These are phyloP conservation scores for Paramecium octaurelia DNA, from an alignment of 73 alveolate genomes.

Conservation along the genomic window DNA sequence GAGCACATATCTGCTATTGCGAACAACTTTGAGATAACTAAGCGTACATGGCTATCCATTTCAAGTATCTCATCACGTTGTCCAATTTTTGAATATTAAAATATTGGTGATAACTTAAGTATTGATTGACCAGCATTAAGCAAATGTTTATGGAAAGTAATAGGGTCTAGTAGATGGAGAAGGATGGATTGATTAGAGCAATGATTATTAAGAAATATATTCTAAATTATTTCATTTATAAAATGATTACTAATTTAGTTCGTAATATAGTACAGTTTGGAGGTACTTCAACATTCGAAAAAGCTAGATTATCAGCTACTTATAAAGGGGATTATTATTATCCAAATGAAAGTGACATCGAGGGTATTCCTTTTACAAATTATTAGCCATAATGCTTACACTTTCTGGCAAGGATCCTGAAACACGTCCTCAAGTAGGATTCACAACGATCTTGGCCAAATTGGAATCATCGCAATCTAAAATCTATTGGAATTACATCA, in stretches of 20 bases:
- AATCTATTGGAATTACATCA: constrained; percentile 9
- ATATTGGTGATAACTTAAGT: neutral
- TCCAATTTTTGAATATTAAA: neutral
- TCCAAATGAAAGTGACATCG: constrained; percentile 40
- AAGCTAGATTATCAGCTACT: constrained; percentile 42
- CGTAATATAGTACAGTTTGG: constrained; percentile 30
- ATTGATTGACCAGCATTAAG: neutral
- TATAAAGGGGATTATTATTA: constrained; percentile 23
- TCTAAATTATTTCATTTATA: constrained; percentile 19
- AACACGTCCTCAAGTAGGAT: constrained; percentile 37
- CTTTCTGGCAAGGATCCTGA: constrained; percentile 47
- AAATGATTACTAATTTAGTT: constrained; percentile 34
- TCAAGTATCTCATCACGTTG: neutral
- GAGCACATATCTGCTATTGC: neutral
- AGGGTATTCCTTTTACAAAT: neutral
- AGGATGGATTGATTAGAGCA: constrained; percentile 9
- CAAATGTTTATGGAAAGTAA: neutral
- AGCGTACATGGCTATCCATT: neutral
- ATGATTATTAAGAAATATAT: constrained; percentile 7
- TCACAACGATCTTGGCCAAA: neutral
- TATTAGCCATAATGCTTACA: constrained; percentile 17
- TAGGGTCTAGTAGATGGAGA: neutral
- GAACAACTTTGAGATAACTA: neutral
- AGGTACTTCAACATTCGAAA: constrained; percentile 42
- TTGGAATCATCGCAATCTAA: neutral